phyloP scores from a whole-genome alignment of 2,329 filamentous ascomycete genomes.

The Fusarium denticulatum region DNA sequence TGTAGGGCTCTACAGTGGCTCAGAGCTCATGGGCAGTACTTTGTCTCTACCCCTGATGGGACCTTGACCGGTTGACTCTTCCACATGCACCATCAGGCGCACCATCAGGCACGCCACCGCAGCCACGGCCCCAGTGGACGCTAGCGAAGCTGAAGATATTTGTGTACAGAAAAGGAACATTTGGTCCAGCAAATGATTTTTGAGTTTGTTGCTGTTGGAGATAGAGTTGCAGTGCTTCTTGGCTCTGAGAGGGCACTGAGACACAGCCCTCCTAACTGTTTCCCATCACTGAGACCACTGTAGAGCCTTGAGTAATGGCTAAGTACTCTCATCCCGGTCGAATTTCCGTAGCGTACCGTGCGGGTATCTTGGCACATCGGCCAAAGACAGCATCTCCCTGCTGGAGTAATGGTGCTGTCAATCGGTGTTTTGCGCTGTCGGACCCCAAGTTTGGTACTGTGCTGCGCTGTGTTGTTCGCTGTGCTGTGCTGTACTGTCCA shows the following conservation, averaged over 20 bases:
- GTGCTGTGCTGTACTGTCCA: constrained; percentile 27
- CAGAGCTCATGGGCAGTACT: constrained; percentile 8
- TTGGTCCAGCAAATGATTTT: background rate
- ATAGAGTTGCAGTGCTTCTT: background rate
- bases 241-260: background rate
- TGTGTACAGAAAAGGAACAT: constrained; percentile 19
- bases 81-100: constrained; percentile 28
- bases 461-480: constrained; percentile 19
- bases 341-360: constrained; percentile 34
- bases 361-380: constrained; percentile 37
- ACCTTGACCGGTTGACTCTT: constrained; percentile 29
- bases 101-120: constrained; percentile 42
- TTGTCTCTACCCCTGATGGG: constrained; percentile 6
- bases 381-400: constrained; percentile 26
- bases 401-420: constrained; percentile 11
- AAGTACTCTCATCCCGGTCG: constrained; percentile 35
- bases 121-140: constrained; percentile 41
- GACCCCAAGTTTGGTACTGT: constrained; percentile 28
- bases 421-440: constrained; percentile 10
- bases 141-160: constrained; percentile 34
- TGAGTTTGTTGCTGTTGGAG: background rate
- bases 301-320: background rate
- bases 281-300: background rate
- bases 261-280: background rate
- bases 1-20: constrained; percentile 4